These are phyloP conservation scores for Pichia californica DNA, from an alignment of 805 yeast species.

Conservation along the genomic window DNA sequence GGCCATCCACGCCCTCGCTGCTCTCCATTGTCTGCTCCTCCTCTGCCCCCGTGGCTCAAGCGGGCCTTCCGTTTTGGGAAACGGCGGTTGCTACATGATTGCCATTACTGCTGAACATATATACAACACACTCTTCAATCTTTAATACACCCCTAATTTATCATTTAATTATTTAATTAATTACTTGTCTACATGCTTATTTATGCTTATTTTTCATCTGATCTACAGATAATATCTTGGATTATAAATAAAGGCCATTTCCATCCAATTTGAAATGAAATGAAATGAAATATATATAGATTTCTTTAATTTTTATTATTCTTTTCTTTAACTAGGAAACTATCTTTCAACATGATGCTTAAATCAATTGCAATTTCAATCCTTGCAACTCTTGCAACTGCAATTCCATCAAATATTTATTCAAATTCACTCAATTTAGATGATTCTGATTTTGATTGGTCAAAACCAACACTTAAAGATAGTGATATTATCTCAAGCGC, in stretches of 20 bases:
- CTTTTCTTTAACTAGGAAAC: neutral
- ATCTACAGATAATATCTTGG: no score
- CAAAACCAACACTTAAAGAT: constrained; percentile 4
- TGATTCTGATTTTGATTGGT: constrained; percentile 4
- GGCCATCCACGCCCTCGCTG: no score
- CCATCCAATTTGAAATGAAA: no score
- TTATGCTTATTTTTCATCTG: no score
- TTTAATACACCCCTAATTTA: neutral
- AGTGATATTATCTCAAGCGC: constrained; percentile 2
- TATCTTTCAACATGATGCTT: neutral
- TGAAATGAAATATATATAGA: no score
- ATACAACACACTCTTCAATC: neutral
- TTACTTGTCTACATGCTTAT: no score
- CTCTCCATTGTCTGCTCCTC: no score
- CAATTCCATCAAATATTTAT: neutral
- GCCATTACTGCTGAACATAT: neutral
- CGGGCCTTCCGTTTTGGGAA: neutral
- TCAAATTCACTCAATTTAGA: neutral
- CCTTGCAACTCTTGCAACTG: neutral
- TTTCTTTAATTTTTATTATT: neutral
- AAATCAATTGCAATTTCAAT: constrained; percentile 1
- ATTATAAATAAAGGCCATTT: no score
- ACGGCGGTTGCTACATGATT: neutral
- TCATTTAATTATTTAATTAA: no score
- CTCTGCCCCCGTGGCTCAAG: no score